Percentiles rank a stretch among this genome's conserved stretches.
Conservation (phyloP, 208 protist species). For the Tritrichomonas musculus region DNA sequence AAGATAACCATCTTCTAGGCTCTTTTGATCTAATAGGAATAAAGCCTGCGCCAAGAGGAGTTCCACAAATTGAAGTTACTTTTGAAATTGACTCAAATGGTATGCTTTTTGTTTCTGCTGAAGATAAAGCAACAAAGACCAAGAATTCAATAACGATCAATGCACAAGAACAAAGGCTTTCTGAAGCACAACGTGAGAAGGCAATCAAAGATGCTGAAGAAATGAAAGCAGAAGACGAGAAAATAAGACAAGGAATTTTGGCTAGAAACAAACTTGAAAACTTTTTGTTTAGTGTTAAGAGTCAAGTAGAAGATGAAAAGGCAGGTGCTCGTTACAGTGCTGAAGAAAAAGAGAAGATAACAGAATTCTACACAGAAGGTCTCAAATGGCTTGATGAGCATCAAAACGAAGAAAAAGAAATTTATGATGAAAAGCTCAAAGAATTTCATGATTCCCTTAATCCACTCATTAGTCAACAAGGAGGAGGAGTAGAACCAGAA, state of each 20-base stretch:
- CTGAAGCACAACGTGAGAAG: neutral
- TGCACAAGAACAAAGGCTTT: neutral
- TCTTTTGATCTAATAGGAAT: conserved; percentile 80
- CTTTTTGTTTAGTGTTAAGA: neutral
- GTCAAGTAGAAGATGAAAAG: neutral
- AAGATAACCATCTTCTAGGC: conserved; percentile 95
- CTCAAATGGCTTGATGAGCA: neutral
- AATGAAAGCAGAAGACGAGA: conserved; percentile 10
- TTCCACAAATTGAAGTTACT: conserved; percentile 81
- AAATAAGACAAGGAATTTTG: too few relatives aligned
- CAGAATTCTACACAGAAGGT: neutral
- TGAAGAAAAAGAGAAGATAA: neutral
- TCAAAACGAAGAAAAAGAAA: neutral
- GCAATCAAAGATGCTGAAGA: conserved; percentile 13
- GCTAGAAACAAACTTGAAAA: neutral
- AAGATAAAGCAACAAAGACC: conserved; percentile 67
- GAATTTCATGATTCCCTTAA: neutral
- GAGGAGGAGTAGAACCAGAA: neutral
- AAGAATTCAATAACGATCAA: conserved; percentile 30
- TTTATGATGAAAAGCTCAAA: neutral
- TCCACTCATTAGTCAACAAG: neutral
- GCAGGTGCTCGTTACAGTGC: neutral
- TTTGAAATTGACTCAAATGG: conserved; percentile 97
- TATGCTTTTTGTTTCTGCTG: conserved; percentile 88
- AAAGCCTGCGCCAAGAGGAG: conserved; percentile 58